Conservation (phyloP, 1,139 yeast genomes). For the Citeromyces siamensis region DNA sequence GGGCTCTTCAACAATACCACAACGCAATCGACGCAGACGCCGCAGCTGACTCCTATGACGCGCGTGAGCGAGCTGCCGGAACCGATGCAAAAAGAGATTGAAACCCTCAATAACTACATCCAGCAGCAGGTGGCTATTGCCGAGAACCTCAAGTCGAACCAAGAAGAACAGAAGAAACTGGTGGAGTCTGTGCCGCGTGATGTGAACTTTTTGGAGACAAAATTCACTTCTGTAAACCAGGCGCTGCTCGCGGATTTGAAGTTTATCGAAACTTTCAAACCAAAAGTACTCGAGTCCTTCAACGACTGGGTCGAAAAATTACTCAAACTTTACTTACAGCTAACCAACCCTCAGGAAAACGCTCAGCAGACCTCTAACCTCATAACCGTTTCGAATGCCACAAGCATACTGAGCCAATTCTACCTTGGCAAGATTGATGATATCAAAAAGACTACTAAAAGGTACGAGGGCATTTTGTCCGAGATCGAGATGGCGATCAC, state of each 20-base stretch:
- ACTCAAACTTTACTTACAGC: constrained; percentile 19
- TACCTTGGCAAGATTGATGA: constrained; percentile 38
- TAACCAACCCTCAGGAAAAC: constrained; percentile 17
- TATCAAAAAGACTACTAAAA: constrained; percentile 46
- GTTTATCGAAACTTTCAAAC: constrained; percentile 30
- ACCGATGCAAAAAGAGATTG: constrained; percentile 62
- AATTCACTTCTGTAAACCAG: constrained; percentile 52
- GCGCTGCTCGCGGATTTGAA: constrained; percentile 58
- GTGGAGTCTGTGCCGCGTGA: constrained; percentile 81
- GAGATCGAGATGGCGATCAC: constrained; percentile 70
- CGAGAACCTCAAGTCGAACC: constrained; percentile 59
- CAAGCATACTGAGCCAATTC: constrained; percentile 30
- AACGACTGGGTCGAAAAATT: constrained; percentile 22
- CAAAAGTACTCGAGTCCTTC: constrained; percentile 18
- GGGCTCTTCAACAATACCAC: constrained; percentile 6
- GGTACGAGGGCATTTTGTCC: constrained; percentile 48
- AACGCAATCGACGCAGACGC: constrained; percentile 16
- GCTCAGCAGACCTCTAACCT: constrained; percentile 7
- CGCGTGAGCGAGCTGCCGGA: constrained; percentile 79
- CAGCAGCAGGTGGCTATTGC: constrained; percentile 75
- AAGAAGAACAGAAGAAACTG: constrained; percentile 51
- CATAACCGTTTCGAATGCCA: constrained; percentile 13
- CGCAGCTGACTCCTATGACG: constrained; percentile 54
- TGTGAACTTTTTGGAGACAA: constrained; percentile 55
- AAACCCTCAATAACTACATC: constrained; percentile 73